A percentile compares a stretch with the other conserved stretches of the same genome.
Evolutionary conservation across 768 basidiomycete species (phyloP).

Genomic region (Multifurca ochricompacta): DNA sequence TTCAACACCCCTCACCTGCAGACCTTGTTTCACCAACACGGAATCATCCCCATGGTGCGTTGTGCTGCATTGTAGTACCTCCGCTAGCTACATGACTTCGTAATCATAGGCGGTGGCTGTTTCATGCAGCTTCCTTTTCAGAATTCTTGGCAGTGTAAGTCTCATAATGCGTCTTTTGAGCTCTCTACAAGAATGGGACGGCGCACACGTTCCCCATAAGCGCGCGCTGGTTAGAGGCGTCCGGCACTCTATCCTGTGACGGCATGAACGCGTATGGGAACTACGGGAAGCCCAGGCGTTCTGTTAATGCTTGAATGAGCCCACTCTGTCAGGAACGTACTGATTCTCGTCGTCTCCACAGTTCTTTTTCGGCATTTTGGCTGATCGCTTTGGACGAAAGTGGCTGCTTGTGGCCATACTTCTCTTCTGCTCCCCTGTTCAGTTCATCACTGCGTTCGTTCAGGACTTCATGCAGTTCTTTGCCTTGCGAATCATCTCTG

Average conservation of each 20-base stretch:
- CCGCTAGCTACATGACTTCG: neutral
- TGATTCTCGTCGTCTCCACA: constrained; percentile 11
- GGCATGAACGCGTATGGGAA: neutral
- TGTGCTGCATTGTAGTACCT: neutral
- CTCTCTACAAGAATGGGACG: neutral
- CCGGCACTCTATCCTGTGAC: no score
- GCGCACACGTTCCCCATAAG: neutral
- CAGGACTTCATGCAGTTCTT: constrained; percentile 72
- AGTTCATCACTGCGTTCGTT: constrained; percentile 75
- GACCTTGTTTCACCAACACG: constrained; percentile 37
- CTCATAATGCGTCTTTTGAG: neutral
- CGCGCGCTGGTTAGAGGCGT: neutral
- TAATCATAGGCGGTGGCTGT: constrained; percentile 57
- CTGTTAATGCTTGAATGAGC: no score
- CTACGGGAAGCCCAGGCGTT: neutral
- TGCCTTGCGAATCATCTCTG: constrained; percentile 72
- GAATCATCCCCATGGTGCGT: constrained; percentile 37
- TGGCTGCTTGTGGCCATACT: constrained; percentile 84
- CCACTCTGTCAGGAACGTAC: neutral
- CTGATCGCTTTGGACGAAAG: constrained; percentile 86
- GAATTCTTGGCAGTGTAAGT: constrained; percentile 62
- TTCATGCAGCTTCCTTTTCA: constrained; percentile 83
- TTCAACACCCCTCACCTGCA: constrained; percentile 41
- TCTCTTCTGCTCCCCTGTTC: constrained; percentile 59
- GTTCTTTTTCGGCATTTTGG: constrained; percentile 71